A percentile compares a stretch with the other conserved stretches of the same genome.
phyloP scores from a whole-genome alignment of 805 yeast genomes.

The Pichia occidentalis region DNA sequence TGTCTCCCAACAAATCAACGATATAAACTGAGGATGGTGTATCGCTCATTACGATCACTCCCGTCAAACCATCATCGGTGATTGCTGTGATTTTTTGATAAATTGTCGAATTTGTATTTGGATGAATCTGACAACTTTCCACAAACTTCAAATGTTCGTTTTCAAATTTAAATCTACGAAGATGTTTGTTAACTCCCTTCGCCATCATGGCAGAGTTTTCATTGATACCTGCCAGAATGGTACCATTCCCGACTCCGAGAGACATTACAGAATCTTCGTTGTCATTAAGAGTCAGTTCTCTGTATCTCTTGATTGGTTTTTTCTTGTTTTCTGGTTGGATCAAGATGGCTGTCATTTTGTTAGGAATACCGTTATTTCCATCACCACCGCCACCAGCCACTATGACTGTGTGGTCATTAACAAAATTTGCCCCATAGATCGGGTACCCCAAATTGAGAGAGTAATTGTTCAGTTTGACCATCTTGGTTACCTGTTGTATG shows the following conservation, averaged over 20 bases:
- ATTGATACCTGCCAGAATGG: constrained; percentile 71
- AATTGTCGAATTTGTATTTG: constrained; percentile 43
- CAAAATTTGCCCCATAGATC: constrained; percentile 69
- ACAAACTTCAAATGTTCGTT: constrained; percentile 57
- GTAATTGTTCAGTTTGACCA: constrained; percentile 23
- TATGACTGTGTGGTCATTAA: constrained; percentile 51
- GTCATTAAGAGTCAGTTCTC: constrained; percentile 47
- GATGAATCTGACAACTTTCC: constrained; percentile 52
- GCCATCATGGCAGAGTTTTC: constrained; percentile 54
- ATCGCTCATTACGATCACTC: constrained; percentile 63
- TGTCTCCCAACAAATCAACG: constrained; percentile 44
- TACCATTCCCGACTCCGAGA: constrained; percentile 48
- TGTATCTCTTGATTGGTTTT: constrained; percentile 45
- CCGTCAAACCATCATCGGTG: constrained; percentile 52
- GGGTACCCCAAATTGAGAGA: constrained; percentile 55
- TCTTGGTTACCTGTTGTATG: constrained; percentile 11
- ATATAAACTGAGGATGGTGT: constrained; percentile 59
- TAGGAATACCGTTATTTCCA: constrained; percentile 82
- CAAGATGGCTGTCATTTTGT: constrained; percentile 64
- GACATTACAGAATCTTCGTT: constrained; percentile 88
- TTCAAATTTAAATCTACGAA: constrained; percentile 56
- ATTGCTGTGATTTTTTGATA: constrained; percentile 60
- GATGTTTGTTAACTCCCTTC: constrained; percentile 58
- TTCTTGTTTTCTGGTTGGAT: constrained; percentile 47
- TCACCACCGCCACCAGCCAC: constrained; percentile 96